Conservation (phyloP, 208 protist species). For the Leishmania arabica region DNA sequence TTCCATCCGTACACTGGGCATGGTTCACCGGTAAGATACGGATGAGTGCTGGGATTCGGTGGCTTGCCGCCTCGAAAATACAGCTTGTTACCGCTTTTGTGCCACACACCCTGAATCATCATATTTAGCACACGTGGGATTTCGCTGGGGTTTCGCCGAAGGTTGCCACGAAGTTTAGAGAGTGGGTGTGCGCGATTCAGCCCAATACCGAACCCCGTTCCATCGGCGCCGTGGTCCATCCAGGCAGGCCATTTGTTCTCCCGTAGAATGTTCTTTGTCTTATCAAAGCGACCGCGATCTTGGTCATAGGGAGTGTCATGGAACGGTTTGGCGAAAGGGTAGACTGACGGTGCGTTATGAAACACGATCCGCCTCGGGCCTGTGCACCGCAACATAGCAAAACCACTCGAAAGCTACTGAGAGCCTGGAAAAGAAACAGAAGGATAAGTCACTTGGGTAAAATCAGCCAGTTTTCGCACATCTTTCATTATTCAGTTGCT, state of each 20-base stretch:
- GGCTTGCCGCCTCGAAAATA: constrained; percentile 91
- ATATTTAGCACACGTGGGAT: constrained; percentile 83
- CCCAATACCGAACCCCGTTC: constrained; percentile 85
- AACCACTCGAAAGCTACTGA: neutral
- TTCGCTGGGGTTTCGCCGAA: constrained; percentile 54
- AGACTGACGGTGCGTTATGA: constrained; percentile 84
- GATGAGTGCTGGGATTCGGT: constrained; percentile 87
- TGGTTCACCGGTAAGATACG: constrained; percentile 90
- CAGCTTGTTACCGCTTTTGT: constrained; percentile 88
- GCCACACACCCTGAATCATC: constrained; percentile 93
- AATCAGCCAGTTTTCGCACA: neutral
- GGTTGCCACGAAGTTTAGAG: constrained; percentile 80
- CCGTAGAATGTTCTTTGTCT: constrained; percentile 35
- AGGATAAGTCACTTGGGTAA: neutral
- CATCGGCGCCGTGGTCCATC: constrained; percentile 90
- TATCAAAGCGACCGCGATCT: constrained; percentile 63
- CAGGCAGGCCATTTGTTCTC: constrained; percentile 74
- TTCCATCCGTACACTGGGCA: constrained; percentile 91
- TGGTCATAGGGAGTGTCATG: constrained; percentile 90
- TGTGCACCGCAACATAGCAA: constrained; percentile 21
- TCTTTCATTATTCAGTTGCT: neutral
- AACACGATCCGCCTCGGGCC: constrained; percentile 55
- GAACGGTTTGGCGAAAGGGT: constrained; percentile 88
- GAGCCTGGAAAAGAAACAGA: constrained; percentile 6
- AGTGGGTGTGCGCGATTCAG: constrained; percentile 83